Base-by-base conservation (phyloP, 2,329 filamentous ascomycete genomes). In the Trichoderma breve region DNA sequence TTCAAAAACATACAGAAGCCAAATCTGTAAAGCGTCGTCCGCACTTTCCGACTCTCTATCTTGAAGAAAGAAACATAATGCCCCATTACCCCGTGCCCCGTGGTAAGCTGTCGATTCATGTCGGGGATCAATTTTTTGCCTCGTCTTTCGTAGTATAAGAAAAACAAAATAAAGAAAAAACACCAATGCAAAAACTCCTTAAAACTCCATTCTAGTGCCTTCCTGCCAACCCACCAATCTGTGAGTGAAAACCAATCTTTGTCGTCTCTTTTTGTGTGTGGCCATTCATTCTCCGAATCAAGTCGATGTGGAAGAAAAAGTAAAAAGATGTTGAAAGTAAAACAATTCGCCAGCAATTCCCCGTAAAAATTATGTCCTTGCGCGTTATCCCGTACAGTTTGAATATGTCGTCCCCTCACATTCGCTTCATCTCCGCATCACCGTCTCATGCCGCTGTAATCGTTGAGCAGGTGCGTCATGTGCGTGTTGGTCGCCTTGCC, bases 401-500 rank as follows among this genome's bases (percentile, higher is more conserved):
- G 36, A 51, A n/a, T 7, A 28, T 51, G 39, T 65, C 4, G 7
- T 14, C 24, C 36, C 61, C n/a, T 28, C 26, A 18, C 18, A 26
- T 21, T 21, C 18, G 8, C n/a, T 34, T 8, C 57, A 15, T 43
- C 9, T 9, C 14, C 61, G 7, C 43, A 70, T 81, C 76, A 86
- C 72, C 83, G 79, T 76, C 85, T 83, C 75, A 84, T 78, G 68
- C 84, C 81, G 74, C 84, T 87, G 78, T 85, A 95, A 79, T 95
- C 93, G 83, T 94, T 91, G 79, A 97, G 86, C 73, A 97, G 87
- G 74, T 91, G 90, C 76, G 87, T 86, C 94, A 97, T 97, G 80
- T 97, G 94, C 32, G 90, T 90, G 80, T 97, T 97, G 30, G 93
- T 97, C 71, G 92, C 90, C 86, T 95, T 96, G 75, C 92, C 93